These are phyloP conservation scores for Wickerhamiella sergipiensis DNA, from an alignment of 805 yeast genomes.

Conservation along the genomic window DNA sequence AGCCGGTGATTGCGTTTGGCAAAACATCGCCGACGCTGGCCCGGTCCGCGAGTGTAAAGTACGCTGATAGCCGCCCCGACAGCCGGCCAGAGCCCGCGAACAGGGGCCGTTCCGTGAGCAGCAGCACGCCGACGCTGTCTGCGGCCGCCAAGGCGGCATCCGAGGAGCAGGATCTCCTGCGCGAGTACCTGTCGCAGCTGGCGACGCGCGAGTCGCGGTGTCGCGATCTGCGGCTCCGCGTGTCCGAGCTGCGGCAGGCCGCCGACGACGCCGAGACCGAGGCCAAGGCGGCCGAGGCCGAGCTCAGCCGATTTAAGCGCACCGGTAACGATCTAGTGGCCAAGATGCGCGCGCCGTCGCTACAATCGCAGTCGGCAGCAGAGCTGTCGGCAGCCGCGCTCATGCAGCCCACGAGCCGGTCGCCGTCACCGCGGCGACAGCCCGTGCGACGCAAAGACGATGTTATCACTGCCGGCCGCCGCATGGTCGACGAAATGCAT, in stretches of 20 bases:
- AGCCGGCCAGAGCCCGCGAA: background rate
- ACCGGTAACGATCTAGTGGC: constrained; percentile 11
- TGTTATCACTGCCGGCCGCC: constrained; percentile 20
- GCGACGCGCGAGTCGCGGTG: constrained; percentile 29
- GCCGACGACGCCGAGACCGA: constrained; percentile 27
- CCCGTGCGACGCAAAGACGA: constrained; percentile 8
- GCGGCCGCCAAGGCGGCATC: background rate
- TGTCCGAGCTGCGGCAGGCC: constrained; percentile 19
- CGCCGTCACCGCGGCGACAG: constrained; percentile 7
- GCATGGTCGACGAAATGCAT: constrained; percentile 24
- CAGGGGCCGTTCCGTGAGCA: background rate
- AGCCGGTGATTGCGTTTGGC: background rate
- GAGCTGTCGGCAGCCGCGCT: constrained; percentile 5
- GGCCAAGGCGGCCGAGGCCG: constrained; percentile 23
- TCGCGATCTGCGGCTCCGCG: constrained; percentile 23
- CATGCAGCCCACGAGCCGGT: constrained; percentile 1
- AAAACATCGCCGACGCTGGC: background rate
- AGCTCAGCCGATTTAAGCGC: constrained; percentile 18
- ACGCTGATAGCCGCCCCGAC: background rate
- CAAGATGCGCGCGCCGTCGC: background rate
- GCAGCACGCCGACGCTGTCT: background rate
- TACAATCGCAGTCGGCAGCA: constrained; percentile 3
- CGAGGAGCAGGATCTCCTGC: constrained; percentile 4
- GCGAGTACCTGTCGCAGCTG: constrained; percentile 22
- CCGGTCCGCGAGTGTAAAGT: background rate